phyloP scores from a whole-genome alignment of 2,329 filamentous ascomycete species.

The Tolypocladium inflatum region DNA sequence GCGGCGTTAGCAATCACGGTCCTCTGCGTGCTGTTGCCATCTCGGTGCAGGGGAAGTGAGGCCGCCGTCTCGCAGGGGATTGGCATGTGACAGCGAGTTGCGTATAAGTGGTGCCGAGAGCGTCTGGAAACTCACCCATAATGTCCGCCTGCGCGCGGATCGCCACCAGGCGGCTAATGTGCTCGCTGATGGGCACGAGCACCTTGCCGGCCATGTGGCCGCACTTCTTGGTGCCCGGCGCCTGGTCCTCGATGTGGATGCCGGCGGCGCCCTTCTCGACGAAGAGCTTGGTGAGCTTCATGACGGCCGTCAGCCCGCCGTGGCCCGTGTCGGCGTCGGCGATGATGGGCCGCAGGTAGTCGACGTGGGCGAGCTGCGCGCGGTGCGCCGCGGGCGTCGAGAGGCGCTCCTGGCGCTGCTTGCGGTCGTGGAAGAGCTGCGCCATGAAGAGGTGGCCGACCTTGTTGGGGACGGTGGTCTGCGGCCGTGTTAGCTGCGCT shows the following conservation, averaged over 20 bases:
- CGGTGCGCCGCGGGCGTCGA: conserved; percentile 66
- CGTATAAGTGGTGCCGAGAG: background rate
- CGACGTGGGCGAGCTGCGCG: conserved; percentile 64
- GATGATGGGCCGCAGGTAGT: conserved; percentile 92
- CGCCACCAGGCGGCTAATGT: conserved; percentile 94
- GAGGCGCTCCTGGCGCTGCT: conserved; percentile 92
- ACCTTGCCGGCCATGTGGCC: conserved; percentile 99
- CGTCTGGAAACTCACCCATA: conserved; percentile 55
- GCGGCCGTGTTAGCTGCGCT: conserved; percentile 15
- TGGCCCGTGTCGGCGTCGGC: conserved; percentile 97
- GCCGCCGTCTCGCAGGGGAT: background rate
- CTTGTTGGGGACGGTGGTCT: conserved; percentile 98
- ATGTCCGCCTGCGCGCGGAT: conserved; percentile 98
- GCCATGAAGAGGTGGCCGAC: conserved; percentile 96
- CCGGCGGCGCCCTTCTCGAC: conserved; percentile 93
- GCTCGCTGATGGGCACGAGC: conserved; percentile 89
- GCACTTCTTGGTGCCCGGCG: conserved; percentile 98
- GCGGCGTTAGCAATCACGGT: background rate
- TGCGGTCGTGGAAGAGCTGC: conserved; percentile 98
- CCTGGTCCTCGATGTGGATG: conserved; percentile 98
- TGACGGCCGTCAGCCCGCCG: conserved; percentile 93
- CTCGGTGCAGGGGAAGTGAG: background rate
- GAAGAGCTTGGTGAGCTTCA: conserved; percentile 99
- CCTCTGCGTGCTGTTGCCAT: too few species aligned
- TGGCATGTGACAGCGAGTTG: background rate